A percentile compares a stretch with the other conserved stretches of the same genome.
Evolutionary conservation across 2,329 filamentous ascomycete genomes (phyloP).

Genomic region (Lachnellula cervina): DNA sequence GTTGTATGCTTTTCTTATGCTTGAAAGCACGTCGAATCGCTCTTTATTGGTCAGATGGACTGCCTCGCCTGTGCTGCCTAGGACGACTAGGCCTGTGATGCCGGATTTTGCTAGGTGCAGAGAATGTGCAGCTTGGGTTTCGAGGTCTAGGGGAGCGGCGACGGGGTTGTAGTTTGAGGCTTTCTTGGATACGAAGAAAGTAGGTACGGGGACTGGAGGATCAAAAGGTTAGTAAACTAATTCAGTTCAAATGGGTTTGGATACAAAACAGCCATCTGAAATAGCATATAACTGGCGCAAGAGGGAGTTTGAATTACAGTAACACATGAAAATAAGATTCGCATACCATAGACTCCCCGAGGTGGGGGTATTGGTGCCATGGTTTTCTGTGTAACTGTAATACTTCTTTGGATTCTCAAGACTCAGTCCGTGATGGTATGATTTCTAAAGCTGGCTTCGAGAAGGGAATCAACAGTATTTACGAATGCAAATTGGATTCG

Average conservation of each 20-base stretch:
- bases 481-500: not conserved
- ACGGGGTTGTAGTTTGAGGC: slow-evolving; percentile 24
- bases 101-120: slow-evolving; percentile 55
- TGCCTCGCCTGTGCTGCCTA: slow-evolving; percentile 60
- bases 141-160: slow-evolving; percentile 44
- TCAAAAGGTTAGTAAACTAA: slow-evolving; percentile 1
- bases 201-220: slow-evolving; percentile 51
- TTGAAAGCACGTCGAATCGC: slow-evolving; percentile 48
- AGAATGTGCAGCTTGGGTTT: slow-evolving; percentile 53
- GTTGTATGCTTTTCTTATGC: slow-evolving; percentile 49
- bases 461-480: not conserved
- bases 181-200: slow-evolving; percentile 47
- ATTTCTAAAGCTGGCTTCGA: not conserved
- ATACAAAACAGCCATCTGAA: too few relatives aligned
- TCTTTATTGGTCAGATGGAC: slow-evolving; percentile 55
- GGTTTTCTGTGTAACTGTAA: not conserved
- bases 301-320: not conserved
- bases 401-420: not conserved
- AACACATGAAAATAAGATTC: not conserved
- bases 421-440: not conserved
- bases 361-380: not conserved
- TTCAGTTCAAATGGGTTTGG: not conserved
- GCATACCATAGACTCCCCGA: not conserved
- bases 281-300: not conserved
- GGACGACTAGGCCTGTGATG: slow-evolving; percentile 55